Base-by-base conservation (phyloP, 495 filamentous ascomycete genomes). In the Aspergillus sclerotioniger region DNA sequence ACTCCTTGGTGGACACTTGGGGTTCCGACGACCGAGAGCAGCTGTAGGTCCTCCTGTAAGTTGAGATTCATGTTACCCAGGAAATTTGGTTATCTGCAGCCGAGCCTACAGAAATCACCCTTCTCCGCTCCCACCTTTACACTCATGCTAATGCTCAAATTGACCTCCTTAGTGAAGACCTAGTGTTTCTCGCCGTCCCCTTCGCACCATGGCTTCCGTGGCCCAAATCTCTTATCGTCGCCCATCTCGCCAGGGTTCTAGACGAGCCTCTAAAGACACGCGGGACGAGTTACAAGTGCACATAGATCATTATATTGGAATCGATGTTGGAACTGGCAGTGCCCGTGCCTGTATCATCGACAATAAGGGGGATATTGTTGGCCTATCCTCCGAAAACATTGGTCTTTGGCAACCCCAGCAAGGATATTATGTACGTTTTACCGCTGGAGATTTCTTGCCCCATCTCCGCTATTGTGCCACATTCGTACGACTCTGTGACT, bases 311-410 rank as follows among this genome's bases (percentile, higher is more conserved):
- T 97, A 89, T 71, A 91, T 97, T 65, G 93, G 93, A 44, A 90
- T 97, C 55, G 94, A 98, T 70, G 94, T 98, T 53, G 94, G 94
- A 46, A 98, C 94, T 7, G 93, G 94, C 47, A 96, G 91, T 67
- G 92, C 92, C 17, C 83, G 94, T 66, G 94, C 93, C 15, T 97
- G 93, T 76, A 88, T 98, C 71, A 95, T 98, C 67, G 88, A 96
- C 73, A 79, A 81, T 46, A 86, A 89, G 28, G 94, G 94, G 29
- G 91, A 96, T 61, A 97, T 98, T 72, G 90, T 95, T 52, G 94
- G 90, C 6, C 75, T 97, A 60, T 91, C 92, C 16, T 88, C 90
- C 3, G 87, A 96, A 66, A 87, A 93, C 60, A 98, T 97, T 73
- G 86, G 90, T 51, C 83, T 96, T 31, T 97, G 94, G 94, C 89